A percentile compares a stretch with the other conserved stretches of the same genome.
Conservation (phyloP, 768 basidiomycete genomes). For the Hypholoma sublateritium region DNA sequence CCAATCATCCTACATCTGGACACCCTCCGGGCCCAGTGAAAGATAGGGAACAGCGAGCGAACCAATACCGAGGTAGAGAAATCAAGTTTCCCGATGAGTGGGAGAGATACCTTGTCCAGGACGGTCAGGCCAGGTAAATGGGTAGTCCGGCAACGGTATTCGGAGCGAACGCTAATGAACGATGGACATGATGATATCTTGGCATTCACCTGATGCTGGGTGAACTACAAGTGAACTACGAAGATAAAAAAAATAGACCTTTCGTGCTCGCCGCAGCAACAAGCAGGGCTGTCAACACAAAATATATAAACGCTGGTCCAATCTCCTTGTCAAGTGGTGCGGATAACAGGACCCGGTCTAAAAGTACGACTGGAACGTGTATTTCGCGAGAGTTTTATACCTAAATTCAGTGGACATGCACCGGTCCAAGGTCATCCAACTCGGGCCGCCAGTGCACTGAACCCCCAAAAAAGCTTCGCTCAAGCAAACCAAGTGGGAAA, state of each 20-base stretch:
- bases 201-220: neutral
- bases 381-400: constrained; percentile 4
- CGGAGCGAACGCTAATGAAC: neutral
- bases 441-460: constrained; percentile 2
- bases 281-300: neutral
- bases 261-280: constrained; percentile 3
- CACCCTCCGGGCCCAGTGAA: neutral
- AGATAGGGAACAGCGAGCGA: neutral
- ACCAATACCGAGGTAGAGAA: neutral
- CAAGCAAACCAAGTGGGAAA: constrained; percentile 1
- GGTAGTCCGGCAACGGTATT: constrained; percentile 5
- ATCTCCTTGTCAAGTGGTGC: constrained; percentile 2
- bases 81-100: neutral
- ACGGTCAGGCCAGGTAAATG: neutral
- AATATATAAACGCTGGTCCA: constrained; percentile 4
- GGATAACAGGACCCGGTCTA: neutral
- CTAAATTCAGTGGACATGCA: neutral
- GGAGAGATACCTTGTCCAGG: neutral
- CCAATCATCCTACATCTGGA: neutral
- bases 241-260: constrained; percentile 1
- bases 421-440: neutral
- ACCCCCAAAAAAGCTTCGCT: neutral
- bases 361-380: constrained; percentile 2
- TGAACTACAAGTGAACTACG: too few relatives aligned
- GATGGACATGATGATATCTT: neutral